Evolutionary conservation across 2,329 filamentous ascomycete genomes (phyloP).

Genomic region (Didymella sp.): DNA sequence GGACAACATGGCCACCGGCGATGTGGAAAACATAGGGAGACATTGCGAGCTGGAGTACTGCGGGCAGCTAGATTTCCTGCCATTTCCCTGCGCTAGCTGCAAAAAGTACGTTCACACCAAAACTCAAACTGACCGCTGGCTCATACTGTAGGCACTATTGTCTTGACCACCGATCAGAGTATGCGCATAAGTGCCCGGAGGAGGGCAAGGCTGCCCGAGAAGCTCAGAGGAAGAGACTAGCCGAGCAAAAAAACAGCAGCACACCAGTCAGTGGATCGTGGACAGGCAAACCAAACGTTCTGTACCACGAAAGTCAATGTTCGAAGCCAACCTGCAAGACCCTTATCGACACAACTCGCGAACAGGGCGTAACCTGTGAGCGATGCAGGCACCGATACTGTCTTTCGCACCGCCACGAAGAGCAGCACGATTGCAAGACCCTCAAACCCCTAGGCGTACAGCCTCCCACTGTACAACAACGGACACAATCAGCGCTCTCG

Average conservation of each 20-base stretch:
- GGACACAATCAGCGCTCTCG: constrained; percentile 75
- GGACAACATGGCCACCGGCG: constrained; percentile 69
- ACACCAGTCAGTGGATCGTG: not conserved
- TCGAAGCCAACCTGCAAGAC: constrained; percentile 72
- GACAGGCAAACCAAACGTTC: not conserved
- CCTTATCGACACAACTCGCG: constrained; percentile 71
- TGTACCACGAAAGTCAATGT: constrained; percentile 54
- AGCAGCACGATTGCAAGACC: constrained; percentile 85
- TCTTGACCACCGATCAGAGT: constrained; percentile 90
- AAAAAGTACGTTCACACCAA: constrained; percentile 53
- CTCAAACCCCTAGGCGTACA: constrained; percentile 67
- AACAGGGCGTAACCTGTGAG: constrained; percentile 73
- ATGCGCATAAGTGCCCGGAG: constrained; percentile 72
- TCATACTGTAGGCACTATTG: constrained; percentile 72
- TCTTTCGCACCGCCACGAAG: constrained; percentile 75
- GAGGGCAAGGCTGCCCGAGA: constrained; percentile 51
- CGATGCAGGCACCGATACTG: constrained; percentile 78
- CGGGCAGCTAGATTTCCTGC: constrained; percentile 93
- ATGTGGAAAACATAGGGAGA: constrained; percentile 83
- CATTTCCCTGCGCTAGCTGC: constrained; percentile 93
- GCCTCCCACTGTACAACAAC: constrained; percentile 58
- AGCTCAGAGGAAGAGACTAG: not conserved
- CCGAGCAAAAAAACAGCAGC: not conserved
- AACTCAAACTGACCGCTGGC: constrained; percentile 10
- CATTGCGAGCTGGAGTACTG: constrained; percentile 94